A percentile compares a stretch with the other conserved stretches of the same genome.
phyloP scores from a whole-genome alignment of 2,329 filamentous ascomycete species.

The Venturia pyrina region DNA sequence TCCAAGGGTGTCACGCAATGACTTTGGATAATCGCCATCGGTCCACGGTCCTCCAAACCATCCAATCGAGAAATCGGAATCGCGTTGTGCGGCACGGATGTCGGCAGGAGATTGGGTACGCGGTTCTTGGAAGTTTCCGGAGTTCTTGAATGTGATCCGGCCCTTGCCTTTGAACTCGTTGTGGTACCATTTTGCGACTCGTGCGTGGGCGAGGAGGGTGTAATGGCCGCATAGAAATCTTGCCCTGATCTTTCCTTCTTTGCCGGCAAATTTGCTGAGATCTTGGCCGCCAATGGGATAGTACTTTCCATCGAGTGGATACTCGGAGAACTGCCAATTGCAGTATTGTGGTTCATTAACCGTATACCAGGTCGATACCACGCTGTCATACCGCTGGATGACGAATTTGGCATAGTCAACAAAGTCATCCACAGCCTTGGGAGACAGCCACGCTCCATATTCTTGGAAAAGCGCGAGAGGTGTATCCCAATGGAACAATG shows the following conservation, averaged over 20 bases:
- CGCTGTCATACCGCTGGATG: slow-evolving; percentile 30
- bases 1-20: slow-evolving; percentile 30
- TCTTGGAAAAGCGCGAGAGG: slow-evolving; percentile 32
- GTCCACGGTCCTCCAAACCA: slow-evolving; percentile 43
- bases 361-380: slow-evolving; percentile 32
- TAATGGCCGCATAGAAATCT: slow-evolving; percentile 36
- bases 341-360: slow-evolving; percentile 37
- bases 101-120: slow-evolving; percentile 29
- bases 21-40: slow-evolving; percentile 32
- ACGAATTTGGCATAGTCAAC: slow-evolving; percentile 34
- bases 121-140: slow-evolving; percentile 25
- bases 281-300: slow-evolving; percentile 77
- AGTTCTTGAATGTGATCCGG: slow-evolving; percentile 35
- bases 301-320: slow-evolving; percentile 54
- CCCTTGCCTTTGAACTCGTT: slow-evolving; percentile 34
- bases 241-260: slow-evolving; percentile 25
- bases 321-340: slow-evolving; percentile 38
- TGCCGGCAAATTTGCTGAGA: background rate
- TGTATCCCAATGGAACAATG: slow-evolving; percentile 35
- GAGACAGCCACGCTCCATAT: slow-evolving; percentile 23
- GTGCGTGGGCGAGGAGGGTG: slow-evolving; percentile 33
- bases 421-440: slow-evolving; percentile 30
- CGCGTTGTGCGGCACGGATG: slow-evolving; percentile 27
- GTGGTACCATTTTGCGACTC: slow-evolving; percentile 36
- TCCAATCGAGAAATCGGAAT: slow-evolving; percentile 41